These are phyloP conservation scores for Eutrema salsugineum DNA, from an alignment of 441 rosid species.

Conservation along the genomic window DNA sequence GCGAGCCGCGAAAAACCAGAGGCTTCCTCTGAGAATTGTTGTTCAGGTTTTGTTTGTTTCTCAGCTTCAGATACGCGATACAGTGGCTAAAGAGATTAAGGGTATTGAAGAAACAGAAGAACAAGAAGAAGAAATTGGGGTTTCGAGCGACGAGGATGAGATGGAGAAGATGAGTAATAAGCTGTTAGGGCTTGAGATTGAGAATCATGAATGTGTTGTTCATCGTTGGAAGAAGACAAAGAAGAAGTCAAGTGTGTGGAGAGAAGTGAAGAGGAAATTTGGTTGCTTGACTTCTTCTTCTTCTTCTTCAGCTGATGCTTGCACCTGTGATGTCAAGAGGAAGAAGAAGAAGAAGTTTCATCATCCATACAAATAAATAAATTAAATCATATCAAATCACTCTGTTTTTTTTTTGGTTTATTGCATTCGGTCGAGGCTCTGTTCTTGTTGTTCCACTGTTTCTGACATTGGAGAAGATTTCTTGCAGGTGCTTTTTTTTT, in stretches of 20 bases:
- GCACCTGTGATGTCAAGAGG: slow-evolving; percentile 53
- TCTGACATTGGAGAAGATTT: slow-evolving; percentile 1
- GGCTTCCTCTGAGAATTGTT: slow-evolving; percentile 62
- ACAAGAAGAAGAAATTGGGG: slow-evolving; percentile 19
- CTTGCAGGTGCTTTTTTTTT: background rate
- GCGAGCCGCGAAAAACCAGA: slow-evolving; percentile 59
- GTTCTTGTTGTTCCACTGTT: slow-evolving; percentile 11
- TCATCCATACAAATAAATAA: slow-evolving; percentile 15
- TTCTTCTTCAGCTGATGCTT: slow-evolving; percentile 36
- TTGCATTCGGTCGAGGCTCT: background rate
- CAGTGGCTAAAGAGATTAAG: slow-evolving; percentile 36
- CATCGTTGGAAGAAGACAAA: slow-evolving; percentile 21
- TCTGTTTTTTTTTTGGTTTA: background rate
- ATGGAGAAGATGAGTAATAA: slow-evolving; percentile 20
- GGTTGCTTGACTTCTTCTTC: slow-evolving; percentile 50
- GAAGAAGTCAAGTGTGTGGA: slow-evolving; percentile 53
- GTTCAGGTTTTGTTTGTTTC: slow-evolving; percentile 50
- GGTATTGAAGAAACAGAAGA: slow-evolving; percentile 30
- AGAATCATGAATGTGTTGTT: slow-evolving; percentile 26
- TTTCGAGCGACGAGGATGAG: slow-evolving; percentile 17
- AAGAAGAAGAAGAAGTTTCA: slow-evolving; percentile 53
- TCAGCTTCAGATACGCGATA: slow-evolving; percentile 65
- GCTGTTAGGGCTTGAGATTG: slow-evolving; percentile 58
- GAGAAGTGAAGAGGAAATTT: slow-evolving; percentile 78
- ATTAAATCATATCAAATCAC: background rate